phyloP scores from a whole-genome alignment of 129 eudicot genomes.

The Flaveria robusta region DNA sequence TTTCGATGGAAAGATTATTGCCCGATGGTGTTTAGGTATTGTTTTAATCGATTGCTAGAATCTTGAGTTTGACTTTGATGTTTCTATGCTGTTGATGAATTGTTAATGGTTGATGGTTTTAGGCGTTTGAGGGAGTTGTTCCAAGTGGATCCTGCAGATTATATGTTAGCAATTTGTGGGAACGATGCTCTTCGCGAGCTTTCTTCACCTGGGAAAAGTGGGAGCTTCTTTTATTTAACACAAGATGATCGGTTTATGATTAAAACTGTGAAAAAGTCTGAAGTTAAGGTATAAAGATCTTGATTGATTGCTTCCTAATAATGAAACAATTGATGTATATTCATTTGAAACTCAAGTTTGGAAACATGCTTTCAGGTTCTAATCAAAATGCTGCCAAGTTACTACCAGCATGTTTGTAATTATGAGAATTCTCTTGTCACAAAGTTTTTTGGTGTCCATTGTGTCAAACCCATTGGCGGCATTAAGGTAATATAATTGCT shows the following conservation, averaged over 20 bases:
- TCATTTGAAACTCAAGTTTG: constrained; percentile 22
- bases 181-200: constrained; percentile 95
- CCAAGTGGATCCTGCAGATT: constrained; percentile 96
- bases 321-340: constrained; percentile 3
- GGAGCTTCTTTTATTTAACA: constrained; percentile 90
- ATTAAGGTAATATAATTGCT: constrained; percentile 54
- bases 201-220: constrained; percentile 98
- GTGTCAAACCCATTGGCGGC: constrained; percentile 97
- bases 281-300: constrained; percentile 76
- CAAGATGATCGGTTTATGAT: constrained; percentile 98
- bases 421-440: constrained; percentile 94
- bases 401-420: constrained; percentile 77
- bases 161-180: constrained; percentile 95
- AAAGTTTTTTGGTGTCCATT: constrained; percentile 90
- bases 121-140: constrained; percentile 91
- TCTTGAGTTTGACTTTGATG: neutral
- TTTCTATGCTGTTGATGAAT: neutral
- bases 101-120: constrained; percentile 8
- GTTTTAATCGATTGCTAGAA: neutral
- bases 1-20: constrained; percentile 98
- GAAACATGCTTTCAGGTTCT: constrained; percentile 57
- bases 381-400: constrained; percentile 88
- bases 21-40: constrained; percentile 92
- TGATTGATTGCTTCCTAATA: neutral
- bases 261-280: constrained; percentile 94